A percentile compares a stretch with the other conserved stretches of the same genome.
Conservation (phyloP, 2,329 filamentous ascomycete species). For the Neofusicoccum sp. region DNA sequence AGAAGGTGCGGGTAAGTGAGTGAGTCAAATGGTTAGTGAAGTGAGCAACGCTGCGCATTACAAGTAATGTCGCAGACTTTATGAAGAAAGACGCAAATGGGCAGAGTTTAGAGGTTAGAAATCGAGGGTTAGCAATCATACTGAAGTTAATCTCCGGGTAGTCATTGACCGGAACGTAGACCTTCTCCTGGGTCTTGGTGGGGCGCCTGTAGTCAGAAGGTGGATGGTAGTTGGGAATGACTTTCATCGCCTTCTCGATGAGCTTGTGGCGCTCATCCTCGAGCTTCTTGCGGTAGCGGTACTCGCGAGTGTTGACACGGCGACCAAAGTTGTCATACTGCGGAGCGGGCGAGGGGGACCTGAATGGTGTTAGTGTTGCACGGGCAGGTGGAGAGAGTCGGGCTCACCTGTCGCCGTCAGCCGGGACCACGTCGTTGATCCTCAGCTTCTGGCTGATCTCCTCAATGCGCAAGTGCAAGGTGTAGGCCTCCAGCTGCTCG, state of each 20-base stretch:
- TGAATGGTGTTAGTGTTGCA: conserved; percentile 39
- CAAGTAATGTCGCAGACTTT: conserved; percentile 31
- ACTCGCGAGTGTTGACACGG: conserved; percentile 98
- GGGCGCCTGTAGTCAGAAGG: conserved; percentile 97
- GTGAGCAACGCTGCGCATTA: conserved; percentile 38
- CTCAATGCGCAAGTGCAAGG: conserved; percentile 92
- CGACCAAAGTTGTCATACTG: conserved; percentile 99
- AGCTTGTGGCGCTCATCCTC: conserved; percentile 99
- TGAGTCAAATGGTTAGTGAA: conserved; percentile 39
- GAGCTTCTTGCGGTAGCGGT: conserved; percentile 94
- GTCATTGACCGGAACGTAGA: conserved; percentile 99
- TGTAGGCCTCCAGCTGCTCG: conserved; percentile 97
- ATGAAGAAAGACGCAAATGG: conserved; percentile 36
- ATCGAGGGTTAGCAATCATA: conserved; percentile 99
- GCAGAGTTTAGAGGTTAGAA: conserved; percentile 43
- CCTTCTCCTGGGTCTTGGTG: conserved; percentile 99
- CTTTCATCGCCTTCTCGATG: conserved; percentile 99
- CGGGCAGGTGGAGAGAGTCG: background rate
- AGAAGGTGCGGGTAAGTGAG: conserved; percentile 1
- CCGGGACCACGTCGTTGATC: conserved; percentile 97
- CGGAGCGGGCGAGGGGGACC: conserved; percentile 90
- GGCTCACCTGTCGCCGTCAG: conserved; percentile 87
- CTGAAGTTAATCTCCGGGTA: conserved; percentile 99
- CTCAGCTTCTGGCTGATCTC: conserved; percentile 99
- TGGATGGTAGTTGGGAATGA: conserved; percentile 98